Evolutionary conservation across 768 basidiomycete species (phyloP).

Genomic region (Mycena haematopus): DNA sequence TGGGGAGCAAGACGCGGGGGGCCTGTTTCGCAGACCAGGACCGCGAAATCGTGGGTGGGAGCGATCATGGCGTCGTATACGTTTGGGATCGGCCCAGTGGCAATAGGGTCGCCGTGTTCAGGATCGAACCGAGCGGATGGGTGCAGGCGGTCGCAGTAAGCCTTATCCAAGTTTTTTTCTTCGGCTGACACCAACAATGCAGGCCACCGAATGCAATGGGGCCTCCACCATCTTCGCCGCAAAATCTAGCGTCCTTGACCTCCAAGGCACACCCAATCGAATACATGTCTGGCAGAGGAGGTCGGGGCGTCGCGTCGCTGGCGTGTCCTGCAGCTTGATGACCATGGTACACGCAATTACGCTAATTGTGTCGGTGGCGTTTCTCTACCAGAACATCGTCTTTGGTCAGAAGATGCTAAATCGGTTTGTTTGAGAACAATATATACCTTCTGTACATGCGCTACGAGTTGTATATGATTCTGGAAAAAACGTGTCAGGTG

Average conservation of each 20-base stretch:
- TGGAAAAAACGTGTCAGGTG: too few species aligned
- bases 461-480: too few species aligned
- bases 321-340: too few species aligned
- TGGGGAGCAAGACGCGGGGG: conserved; percentile 15
- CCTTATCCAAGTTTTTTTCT: background rate
- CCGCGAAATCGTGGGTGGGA: conserved; percentile 13
- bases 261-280: too few species aligned
- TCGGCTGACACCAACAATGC: background rate
- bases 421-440: too few species aligned
- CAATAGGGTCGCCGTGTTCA: background rate
- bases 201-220: background rate
- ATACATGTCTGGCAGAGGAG: conserved; percentile 5
- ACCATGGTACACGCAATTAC: too few species aligned
- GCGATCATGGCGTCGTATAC: conserved; percentile 27
- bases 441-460: too few species aligned
- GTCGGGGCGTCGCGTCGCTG: too few species aligned
- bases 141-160: conserved; percentile 12
- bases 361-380: too few species aligned
- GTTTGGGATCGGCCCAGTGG: conserved; percentile 24
- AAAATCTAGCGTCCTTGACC: background rate
- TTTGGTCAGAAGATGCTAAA: too few species aligned
- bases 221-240: conserved; percentile 1
- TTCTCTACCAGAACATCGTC: too few species aligned
- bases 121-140: background rate
- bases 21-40: conserved; percentile 18